Evolutionary conservation across 2,329 filamentous ascomycete species (phyloP).

Genomic region (Drechmeria coniospora): DNA sequence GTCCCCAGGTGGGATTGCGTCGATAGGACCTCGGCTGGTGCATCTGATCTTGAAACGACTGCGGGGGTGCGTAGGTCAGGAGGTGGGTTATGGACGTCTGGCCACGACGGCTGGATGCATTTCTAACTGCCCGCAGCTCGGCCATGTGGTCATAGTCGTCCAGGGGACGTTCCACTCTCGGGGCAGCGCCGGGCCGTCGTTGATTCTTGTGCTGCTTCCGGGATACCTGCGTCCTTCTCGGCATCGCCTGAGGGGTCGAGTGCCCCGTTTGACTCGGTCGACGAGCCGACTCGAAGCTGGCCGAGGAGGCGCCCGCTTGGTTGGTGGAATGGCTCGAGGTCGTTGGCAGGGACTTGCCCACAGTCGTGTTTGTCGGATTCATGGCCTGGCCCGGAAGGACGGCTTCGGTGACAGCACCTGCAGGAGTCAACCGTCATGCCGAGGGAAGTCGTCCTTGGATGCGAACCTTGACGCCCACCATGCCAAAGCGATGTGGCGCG

Average conservation of each 20-base stretch:
- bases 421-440: no score
- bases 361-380: slow-evolving; percentile 16
- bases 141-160: slow-evolving; percentile 79
- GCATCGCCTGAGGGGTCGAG: slow-evolving; percentile 21
- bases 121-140: slow-evolving; percentile 50
- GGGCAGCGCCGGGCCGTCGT: slow-evolving; percentile 44
- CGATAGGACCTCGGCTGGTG: slow-evolving; percentile 42
- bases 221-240: slow-evolving; percentile 60
- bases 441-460: neutral
- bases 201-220: slow-evolving; percentile 77
- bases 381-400: slow-evolving; percentile 12
- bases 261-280: slow-evolving; percentile 25
- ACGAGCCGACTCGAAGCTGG: slow-evolving; percentile 35
- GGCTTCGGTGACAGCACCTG: no score
- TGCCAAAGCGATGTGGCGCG: no score
- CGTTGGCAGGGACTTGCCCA: slow-evolving; percentile 37
- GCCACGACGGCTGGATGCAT: slow-evolving; percentile 58
- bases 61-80: slow-evolving; percentile 76
- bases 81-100: slow-evolving; percentile 96
- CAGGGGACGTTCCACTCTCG: slow-evolving; percentile 22
- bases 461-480: slow-evolving; percentile 1
- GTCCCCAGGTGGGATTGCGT: slow-evolving; percentile 65
- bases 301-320: slow-evolving; percentile 25
- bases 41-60: slow-evolving; percentile 46
- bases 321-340: slow-evolving; percentile 24